A percentile compares a stretch with the other conserved stretches of the same genome.
Conservation (phyloP, 2,329 filamentous ascomycete genomes). For the Fusarium drepaniforme region DNA sequence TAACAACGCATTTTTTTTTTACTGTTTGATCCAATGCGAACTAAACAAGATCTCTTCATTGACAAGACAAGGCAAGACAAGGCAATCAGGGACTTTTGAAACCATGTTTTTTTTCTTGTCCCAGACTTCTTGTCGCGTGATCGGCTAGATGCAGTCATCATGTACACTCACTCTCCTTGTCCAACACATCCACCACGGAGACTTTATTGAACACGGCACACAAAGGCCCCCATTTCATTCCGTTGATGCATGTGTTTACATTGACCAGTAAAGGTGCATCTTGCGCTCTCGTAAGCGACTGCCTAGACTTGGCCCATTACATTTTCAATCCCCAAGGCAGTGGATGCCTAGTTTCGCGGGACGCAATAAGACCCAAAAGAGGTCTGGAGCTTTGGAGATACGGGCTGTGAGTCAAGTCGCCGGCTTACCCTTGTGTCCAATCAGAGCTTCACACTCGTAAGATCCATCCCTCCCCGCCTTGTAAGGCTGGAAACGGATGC, state of each 20-base stretch:
- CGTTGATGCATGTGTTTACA: neutral
- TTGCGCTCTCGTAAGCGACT: neutral
- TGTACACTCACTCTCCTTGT: neutral
- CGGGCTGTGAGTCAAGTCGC: conserved; percentile 32
- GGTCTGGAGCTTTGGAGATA: neutral
- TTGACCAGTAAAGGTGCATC: neutral
- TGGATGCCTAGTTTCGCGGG: neutral
- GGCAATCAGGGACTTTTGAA: neutral
- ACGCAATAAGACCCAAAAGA: neutral
- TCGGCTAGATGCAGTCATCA: neutral
- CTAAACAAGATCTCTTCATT: no score
- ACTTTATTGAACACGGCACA: neutral
- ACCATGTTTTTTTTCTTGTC: neutral
- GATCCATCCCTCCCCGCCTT: conserved; percentile 1
- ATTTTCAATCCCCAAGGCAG: neutral
- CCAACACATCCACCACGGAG: neutral
- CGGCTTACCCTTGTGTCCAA: neutral
- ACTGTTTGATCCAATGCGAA: neutral
- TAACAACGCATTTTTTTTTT: neutral
- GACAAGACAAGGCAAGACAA: neutral
- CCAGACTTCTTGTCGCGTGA: neutral
- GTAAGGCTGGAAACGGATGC: conserved; percentile 16
- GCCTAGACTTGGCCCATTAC: neutral
- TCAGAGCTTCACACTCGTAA: neutral
- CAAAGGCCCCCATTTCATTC: neutral